Evolutionary conservation across 768 basidiomycete genomes (phyloP), one percentile per base, ranked within the genome.

Genomic region (Boletus eberwhitei): DNA sequence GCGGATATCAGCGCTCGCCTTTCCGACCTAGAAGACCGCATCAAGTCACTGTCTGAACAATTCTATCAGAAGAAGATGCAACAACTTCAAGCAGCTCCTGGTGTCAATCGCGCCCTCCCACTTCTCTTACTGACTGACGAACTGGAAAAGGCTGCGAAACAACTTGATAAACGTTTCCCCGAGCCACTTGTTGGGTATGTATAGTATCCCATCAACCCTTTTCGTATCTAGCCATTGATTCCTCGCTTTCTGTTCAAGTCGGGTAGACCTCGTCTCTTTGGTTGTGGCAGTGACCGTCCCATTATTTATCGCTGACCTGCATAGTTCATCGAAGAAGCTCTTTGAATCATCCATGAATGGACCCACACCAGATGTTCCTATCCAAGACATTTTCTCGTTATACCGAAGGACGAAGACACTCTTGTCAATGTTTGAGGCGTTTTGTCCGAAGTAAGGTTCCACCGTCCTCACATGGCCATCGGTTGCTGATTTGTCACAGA

Each of bases 311-410:
- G 70, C 72, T 24, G 91, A 92, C 34, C 62, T 94, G 24, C 81
- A 87, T 58, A 76, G 74, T 39, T 84, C 85, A 11, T 85, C 86
- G 63, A 87, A 87, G 69, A 82, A 83, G 29, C 72, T 93, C 6
- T 84, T 89, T 55, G 89, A 92, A 64, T 86, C 88, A 12, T 91
- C 89, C 8, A 86, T 84, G 84, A 92, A 89, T 64, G 88, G 88
- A 4, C 89, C 91, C 2, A 90, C 88, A 8, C 91, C 92, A 6
- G 89, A 90, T 58, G 82, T 93, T 3, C 90, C 88, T 1, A 93
- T 95, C 45, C 88, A 92, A 60, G 93, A 98, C 66, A 84, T 95
- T 26, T 95, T 97, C 62, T 80, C 86, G 2, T 74, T 98, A 14
- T 98, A 94, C 64, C 79, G 90, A 54, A 79, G 91, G 60, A 82